Evolutionary conservation across 257 asterid species (phyloP).

Genomic region (Solanum megistacrolobum): DNA sequence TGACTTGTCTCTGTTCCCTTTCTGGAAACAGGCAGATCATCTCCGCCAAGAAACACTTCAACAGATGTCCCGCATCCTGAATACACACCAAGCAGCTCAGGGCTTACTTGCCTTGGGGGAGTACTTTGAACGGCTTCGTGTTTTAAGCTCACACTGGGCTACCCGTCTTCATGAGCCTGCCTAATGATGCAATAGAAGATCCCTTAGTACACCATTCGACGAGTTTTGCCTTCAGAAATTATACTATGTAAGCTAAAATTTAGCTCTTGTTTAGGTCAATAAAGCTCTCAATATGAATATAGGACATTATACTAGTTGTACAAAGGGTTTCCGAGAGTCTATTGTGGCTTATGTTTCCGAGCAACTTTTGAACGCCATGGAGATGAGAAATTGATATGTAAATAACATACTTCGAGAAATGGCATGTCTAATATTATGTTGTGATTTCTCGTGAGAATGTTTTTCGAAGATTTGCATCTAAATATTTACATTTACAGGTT

Average conservation of each 20-base stretch:
- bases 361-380: background rate
- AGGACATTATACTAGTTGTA: conserved; percentile 22
- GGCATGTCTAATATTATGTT: background rate
- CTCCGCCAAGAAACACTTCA: conserved; percentile 31
- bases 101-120: conserved; percentile 35
- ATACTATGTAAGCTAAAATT: background rate
- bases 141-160: conserved; percentile 25
- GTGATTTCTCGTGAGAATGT: background rate
- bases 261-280: conserved; percentile 2
- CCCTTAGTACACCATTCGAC: background rate
- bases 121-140: conserved; percentile 32
- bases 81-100: conserved; percentile 27
- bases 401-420: background rate
- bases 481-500: background rate
- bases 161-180: conserved; percentile 20
- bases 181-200: conserved; percentile 9
- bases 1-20: background rate
- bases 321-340: background rate
- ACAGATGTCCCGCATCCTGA: conserved; percentile 26
- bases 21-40: conserved; percentile 35
- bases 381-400: background rate
- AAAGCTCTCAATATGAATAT: conserved; percentile 11
- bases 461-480: background rate
- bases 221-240: background rate
- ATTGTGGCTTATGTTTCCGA: background rate